Evolutionary conservation across 2,329 filamentous ascomycete species (phyloP).

Genomic region (Drechslerella dactyloides): DNA sequence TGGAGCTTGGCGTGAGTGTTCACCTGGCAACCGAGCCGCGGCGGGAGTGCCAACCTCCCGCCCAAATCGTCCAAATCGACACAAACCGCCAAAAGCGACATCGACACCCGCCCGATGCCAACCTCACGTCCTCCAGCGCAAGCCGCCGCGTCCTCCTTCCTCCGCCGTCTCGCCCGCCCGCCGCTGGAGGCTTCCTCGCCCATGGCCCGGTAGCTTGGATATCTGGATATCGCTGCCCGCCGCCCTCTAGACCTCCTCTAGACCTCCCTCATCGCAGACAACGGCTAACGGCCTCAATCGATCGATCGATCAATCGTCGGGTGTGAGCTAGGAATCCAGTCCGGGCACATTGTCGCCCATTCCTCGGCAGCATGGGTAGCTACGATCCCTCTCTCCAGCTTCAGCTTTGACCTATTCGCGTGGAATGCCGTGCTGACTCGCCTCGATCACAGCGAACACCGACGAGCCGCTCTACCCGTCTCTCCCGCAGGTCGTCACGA

Average conservation of each 20-base stretch:
- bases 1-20: slow-evolving; percentile 18
- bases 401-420: neutral
- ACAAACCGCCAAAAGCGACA: slow-evolving; percentile 45
- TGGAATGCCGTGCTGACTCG: slow-evolving; percentile 7
- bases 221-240: slow-evolving; percentile 38
- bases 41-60: slow-evolving; percentile 35
- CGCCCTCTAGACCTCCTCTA: too few relatives aligned
- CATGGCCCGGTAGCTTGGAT: slow-evolving; percentile 41
- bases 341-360: slow-evolving; percentile 3
- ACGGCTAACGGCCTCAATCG: neutral
- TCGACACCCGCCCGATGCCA: slow-evolving; percentile 35
- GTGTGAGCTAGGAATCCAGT: slow-evolving; percentile 1
- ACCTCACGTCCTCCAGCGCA: slow-evolving; percentile 18
- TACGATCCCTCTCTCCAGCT: neutral
- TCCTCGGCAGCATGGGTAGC: slow-evolving; percentile 36
- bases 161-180: neutral
- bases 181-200: slow-evolving; percentile 8
- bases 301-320: neutral
- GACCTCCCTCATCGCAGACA: too few relatives aligned
- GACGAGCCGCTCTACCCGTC: slow-evolving; percentile 35
- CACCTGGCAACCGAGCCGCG: slow-evolving; percentile 46
- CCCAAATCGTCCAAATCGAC: slow-evolving; percentile 18
- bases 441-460: slow-evolving; percentile 8
- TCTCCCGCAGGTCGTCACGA: slow-evolving; percentile 34
- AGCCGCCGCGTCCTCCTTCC: too few relatives aligned